Base-by-base conservation (phyloP, 192 early-diverging fungal species). In the Backusella tarrabulga region DNA sequence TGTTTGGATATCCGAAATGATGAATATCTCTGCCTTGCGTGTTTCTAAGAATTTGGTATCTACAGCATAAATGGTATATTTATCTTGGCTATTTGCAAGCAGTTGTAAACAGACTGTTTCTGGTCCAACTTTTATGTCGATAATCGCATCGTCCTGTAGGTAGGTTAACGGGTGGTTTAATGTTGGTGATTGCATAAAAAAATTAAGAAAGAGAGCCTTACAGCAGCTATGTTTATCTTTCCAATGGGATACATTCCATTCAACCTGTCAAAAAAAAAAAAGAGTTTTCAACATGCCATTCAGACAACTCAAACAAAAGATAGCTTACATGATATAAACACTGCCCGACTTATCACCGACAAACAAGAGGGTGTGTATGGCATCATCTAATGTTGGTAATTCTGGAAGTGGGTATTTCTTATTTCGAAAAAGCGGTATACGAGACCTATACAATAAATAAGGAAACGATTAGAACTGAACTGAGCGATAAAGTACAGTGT, bases 231-330 rank as follows among this genome's bases (percentile, higher is more conserved):
- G 34, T 72, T 26, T 2, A 72, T 26, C 1, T 23, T 19, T 46
- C 70, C 70, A 46, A 72, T 72, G 19, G 42, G 70, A 40, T 72
- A 72, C 26, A 72, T 42, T 46, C 70, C 70, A 44, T 72, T 72
- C 29, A 72, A 72, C 21, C 70, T 72, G 38, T 14, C 36, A 70
- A 23, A 23, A 21, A 17, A 69, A 69, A 38, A 69, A 6, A 8
- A 70, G 2, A 38, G n/a, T 36, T 21, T 21, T 15, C 8, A 11
- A 8, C 26, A 21, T 42, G 21, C 68, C 41, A 17, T 40, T 12
- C 36, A 44, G 42, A 14, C 12, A 44, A 4, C 12, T 0, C 15
- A 14, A 15, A 32, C 29, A 32, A 14, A 17, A 17, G 14, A 44
- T 44, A 50, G 36, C 40, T 46, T 72, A 72, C 71, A 26, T 44